A percentile compares a stretch with the other conserved stretches of the same genome.
Conservation (phyloP, 441 rosid genomes). For the Daphne laureola region DNA sequence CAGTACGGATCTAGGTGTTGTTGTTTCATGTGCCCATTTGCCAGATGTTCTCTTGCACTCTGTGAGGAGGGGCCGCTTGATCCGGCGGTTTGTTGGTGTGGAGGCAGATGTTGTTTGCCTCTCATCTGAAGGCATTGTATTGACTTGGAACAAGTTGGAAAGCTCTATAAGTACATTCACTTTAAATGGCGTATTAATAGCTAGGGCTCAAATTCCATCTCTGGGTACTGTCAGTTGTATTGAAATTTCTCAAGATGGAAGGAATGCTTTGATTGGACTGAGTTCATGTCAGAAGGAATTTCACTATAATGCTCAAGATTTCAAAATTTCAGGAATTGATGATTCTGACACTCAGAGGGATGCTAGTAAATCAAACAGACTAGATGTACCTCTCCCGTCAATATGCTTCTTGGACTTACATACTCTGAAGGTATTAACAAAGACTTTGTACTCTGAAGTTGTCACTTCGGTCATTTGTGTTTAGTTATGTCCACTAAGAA, state of each 20-base stretch:
- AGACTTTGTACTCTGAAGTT: not conserved
- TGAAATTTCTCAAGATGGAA: slow-evolving; percentile 81
- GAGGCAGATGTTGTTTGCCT: slow-evolving; percentile 76
- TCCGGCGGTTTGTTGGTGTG: slow-evolving; percentile 75
- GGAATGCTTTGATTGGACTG: slow-evolving; percentile 66
- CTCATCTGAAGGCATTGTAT: slow-evolving; percentile 71
- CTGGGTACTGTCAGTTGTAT: slow-evolving; percentile 70
- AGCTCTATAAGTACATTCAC: slow-evolving; percentile 65
- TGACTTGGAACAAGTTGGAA: slow-evolving; percentile 68
- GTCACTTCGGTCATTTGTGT: no score
- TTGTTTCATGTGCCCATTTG: slow-evolving; percentile 67
- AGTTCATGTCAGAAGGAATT: slow-evolving; percentile 37
- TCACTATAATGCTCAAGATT: slow-evolving; percentile 16
- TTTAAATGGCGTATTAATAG: slow-evolving; percentile 61
- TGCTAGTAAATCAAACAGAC: slow-evolving; percentile 32
- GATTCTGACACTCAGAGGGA: slow-evolving; percentile 30
- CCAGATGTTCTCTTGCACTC: slow-evolving; percentile 82
- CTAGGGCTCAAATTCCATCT: slow-evolving; percentile 64
- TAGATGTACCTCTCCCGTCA: slow-evolving; percentile 64
- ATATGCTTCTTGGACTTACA: slow-evolving; percentile 83
- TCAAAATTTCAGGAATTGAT: slow-evolving; percentile 21
- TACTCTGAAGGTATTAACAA: slow-evolving; percentile 59
- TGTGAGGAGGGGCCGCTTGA: slow-evolving; percentile 76
- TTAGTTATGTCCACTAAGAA: no score
- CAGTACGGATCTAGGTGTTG: slow-evolving; percentile 84